Evolutionary conservation across 768 basidiomycete genomes (phyloP).

Genomic region (Boletus pseudopeckii): DNA sequence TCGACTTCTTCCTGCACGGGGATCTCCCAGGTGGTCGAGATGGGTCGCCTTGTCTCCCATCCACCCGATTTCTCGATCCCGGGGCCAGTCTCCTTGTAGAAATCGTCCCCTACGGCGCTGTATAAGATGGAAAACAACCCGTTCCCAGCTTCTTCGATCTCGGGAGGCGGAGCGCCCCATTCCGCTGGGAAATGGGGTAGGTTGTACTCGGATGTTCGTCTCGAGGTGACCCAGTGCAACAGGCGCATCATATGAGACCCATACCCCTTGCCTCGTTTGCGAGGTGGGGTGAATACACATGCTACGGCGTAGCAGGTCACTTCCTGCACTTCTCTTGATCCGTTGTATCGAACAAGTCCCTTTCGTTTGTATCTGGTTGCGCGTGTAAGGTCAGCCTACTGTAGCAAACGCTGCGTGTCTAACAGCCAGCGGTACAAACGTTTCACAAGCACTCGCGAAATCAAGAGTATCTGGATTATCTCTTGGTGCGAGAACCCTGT

Average conservation of each 20-base stretch:
- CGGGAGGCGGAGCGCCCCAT: slow-evolving; percentile 42
- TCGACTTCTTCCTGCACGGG: slow-evolving; percentile 1
- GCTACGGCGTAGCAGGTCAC: slow-evolving; percentile 50
- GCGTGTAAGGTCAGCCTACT: not conserved
- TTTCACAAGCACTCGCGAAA: slow-evolving; percentile 4
- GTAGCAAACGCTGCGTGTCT: no score
- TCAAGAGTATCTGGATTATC: slow-evolving; percentile 36
- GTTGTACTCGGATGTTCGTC: slow-evolving; percentile 19
- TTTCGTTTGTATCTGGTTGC: slow-evolving; percentile 30
- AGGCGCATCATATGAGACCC: slow-evolving; percentile 62
- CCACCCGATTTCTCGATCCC: slow-evolving; percentile 24
- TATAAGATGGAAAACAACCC: slow-evolving; percentile 47
- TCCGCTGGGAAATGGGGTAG: slow-evolving; percentile 35
- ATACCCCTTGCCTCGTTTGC: slow-evolving; percentile 51
- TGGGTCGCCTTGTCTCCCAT: slow-evolving; percentile 39
- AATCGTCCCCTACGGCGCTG: slow-evolving; percentile 40
- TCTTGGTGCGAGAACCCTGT: slow-evolving; percentile 54
- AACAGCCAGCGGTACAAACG: not conserved
- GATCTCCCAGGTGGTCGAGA: slow-evolving; percentile 40
- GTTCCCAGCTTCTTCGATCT: slow-evolving; percentile 33
- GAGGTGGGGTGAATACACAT: slow-evolving; percentile 50
- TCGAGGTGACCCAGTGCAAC: slow-evolving; percentile 51
- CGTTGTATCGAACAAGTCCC: slow-evolving; percentile 26
- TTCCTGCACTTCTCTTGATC: slow-evolving; percentile 22
- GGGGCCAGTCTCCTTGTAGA: slow-evolving; percentile 44